A percentile compares a stretch with the other conserved stretches of the same genome.
These are phyloP conservation scores for Rhynchospora tenuis DNA, from an alignment of 176 grass and related monocot genomes.

Conservation along the genomic window DNA sequence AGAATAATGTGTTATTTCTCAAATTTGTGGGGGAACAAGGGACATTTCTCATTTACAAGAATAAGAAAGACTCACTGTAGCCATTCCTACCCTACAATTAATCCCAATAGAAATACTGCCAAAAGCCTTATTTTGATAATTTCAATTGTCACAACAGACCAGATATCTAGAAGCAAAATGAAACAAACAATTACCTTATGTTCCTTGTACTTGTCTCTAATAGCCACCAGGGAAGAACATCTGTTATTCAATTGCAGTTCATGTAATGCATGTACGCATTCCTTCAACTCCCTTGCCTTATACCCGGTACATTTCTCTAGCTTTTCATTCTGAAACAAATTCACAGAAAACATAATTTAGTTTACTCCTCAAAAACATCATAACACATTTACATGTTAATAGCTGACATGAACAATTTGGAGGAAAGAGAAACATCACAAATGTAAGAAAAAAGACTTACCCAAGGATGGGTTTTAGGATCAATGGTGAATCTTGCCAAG, in stretches of 20 bases:
- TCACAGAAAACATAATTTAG: not conserved
- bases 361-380: not conserved
- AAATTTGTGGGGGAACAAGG: not conserved
- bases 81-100: too few species aligned
- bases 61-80: not conserved
- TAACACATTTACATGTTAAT: not conserved
- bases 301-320: slow-evolving; percentile 56
- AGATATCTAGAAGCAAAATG: not conserved
- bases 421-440: not conserved
- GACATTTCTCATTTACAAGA: not conserved
- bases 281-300: slow-evolving; percentile 59
- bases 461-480: slow-evolving; percentile 58
- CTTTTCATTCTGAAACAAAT: slow-evolving; percentile 37
- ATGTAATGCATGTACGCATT: slow-evolving; percentile 45
- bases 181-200: slow-evolving; percentile 45
- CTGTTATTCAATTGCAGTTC: slow-evolving; percentile 63
- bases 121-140: not conserved
- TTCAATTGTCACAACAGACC: not conserved
- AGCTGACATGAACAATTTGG: not conserved
- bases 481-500: slow-evolving; percentile 56
- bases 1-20: not conserved
- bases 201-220: slow-evolving; percentile 80
- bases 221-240: slow-evolving; percentile 30
- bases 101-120: not conserved
- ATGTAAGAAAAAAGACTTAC: slow-evolving; percentile 30